Conservation (phyloP, 768 basidiomycete genomes). For the Goffeauzyma gilvescens region DNA sequence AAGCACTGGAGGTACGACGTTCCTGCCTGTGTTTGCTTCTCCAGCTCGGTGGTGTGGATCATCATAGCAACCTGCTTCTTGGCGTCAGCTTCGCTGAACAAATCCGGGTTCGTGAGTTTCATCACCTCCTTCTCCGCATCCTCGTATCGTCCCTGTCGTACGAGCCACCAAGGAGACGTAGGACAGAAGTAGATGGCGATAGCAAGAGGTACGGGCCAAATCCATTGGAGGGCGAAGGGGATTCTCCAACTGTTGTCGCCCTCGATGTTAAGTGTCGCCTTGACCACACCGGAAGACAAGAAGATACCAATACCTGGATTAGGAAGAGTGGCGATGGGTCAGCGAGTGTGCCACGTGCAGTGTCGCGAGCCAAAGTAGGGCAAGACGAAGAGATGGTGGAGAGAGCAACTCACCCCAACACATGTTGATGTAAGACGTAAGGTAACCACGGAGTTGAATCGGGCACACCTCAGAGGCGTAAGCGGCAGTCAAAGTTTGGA, state of each 20-base stretch:
- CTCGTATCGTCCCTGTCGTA: constrained; percentile 20
- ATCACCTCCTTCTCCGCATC: constrained; percentile 13
- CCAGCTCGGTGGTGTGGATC: constrained; percentile 20
- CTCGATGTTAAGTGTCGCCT: constrained; percentile 4
- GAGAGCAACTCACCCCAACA: constrained; percentile 11
- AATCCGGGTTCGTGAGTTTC: constrained; percentile 3
- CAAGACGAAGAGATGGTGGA: background rate
- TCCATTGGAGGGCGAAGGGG: constrained; percentile 26
- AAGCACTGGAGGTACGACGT: constrained; percentile 16
- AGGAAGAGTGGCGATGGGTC: no score
- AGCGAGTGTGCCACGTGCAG: no score
- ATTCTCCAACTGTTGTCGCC: constrained; percentile 8
- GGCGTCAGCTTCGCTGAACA: constrained; percentile 11
- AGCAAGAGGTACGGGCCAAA: constrained; percentile 30
- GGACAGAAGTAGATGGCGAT: constrained; percentile 15
- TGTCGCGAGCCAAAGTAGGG: no score
- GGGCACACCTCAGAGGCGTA: constrained; percentile 30
- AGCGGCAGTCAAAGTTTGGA: constrained; percentile 27
- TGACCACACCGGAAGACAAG: constrained; percentile 14
- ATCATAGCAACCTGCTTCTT: constrained; percentile 17
- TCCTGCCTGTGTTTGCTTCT: constrained; percentile 10
- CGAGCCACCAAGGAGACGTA: constrained; percentile 27
- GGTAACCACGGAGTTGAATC: constrained; percentile 20
- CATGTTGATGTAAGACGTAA: constrained; percentile 18
- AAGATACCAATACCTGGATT: constrained; percentile 12